These are phyloP conservation scores for Naganishia antarctica DNA, from an alignment of 768 basidiomycete species.

Conservation along the genomic window DNA sequence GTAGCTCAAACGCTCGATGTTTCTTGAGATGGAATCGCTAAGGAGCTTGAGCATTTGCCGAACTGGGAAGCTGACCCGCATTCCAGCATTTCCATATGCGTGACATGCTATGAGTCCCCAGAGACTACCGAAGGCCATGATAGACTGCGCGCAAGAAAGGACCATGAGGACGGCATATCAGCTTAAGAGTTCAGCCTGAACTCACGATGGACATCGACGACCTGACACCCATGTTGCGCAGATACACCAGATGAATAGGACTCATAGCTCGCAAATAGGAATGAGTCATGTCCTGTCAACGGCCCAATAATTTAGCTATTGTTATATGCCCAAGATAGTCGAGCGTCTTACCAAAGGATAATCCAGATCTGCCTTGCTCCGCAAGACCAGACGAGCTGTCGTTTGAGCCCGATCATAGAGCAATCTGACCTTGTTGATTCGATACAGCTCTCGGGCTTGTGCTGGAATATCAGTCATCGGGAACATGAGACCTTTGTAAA, in stretches of 20 bases:
- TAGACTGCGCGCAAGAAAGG: constrained; percentile 55
- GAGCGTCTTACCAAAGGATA: constrained; percentile 57
- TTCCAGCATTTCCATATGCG: constrained; percentile 69
- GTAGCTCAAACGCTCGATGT: constrained; percentile 73
- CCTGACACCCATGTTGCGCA: constrained; percentile 74
- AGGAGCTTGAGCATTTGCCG: constrained; percentile 74
- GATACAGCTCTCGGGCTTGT: constrained; percentile 65
- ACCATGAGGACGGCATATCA: neutral
- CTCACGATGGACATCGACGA: constrained; percentile 79
- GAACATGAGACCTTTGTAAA: constrained; percentile 58
- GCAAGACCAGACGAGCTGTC: constrained; percentile 68
- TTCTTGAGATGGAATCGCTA: constrained; percentile 71
- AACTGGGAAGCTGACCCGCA: constrained; percentile 78
- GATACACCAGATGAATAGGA: constrained; percentile 68
- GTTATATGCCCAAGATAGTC: neutral
- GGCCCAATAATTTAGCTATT: neutral
- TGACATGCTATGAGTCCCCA: constrained; percentile 80
- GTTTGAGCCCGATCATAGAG: constrained; percentile 68
- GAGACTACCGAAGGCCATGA: constrained; percentile 69
- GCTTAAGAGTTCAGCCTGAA: constrained; percentile 16
- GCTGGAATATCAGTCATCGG: constrained; percentile 51
- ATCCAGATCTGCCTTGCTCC: constrained; percentile 61
- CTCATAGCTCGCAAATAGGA: constrained; percentile 81
- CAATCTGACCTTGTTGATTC: constrained; percentile 70
- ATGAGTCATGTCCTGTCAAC: constrained; percentile 68